These are phyloP conservation scores for Tricholoma saponaceum DNA, from an alignment of 768 basidiomycete genomes.

Conservation along the genomic window DNA sequence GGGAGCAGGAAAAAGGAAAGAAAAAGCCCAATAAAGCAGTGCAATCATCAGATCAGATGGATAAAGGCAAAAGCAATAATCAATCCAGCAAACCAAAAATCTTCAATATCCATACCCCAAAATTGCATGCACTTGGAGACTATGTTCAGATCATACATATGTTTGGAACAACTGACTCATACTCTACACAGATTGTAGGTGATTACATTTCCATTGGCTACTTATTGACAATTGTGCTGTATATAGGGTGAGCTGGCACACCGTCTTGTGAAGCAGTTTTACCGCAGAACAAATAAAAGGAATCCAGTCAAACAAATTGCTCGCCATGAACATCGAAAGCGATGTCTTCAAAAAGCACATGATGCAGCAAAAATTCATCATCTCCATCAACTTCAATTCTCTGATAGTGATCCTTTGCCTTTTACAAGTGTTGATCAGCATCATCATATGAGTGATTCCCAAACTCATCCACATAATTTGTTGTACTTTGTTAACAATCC, in stretches of 20 bases:
- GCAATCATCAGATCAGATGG: background rate
- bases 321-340: conserved; percentile 3
- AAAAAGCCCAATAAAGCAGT: too few relatives aligned
- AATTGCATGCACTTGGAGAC: background rate
- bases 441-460: too few relatives aligned
- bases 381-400: background rate
- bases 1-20: background rate
- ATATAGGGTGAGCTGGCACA: conserved; percentile 13
- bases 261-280: conserved; percentile 2
- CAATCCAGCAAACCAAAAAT: background rate
- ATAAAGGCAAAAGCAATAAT: background rate
- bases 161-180: conserved; percentile 1
- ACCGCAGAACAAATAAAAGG: conserved; percentile 4
- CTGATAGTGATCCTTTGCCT: background rate
- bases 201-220: background rate
- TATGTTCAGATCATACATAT: background rate
- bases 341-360: background rate
- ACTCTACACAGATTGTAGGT: background rate
- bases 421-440: background rate
- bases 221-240: background rate
- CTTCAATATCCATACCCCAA: background rate
- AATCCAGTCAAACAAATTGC: conserved; percentile 8
- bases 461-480: too few relatives aligned
- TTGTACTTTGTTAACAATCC: too few relatives aligned
- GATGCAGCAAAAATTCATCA: background rate